Evolutionary conservation across 2,329 filamentous ascomycete genomes (phyloP).

Genomic region (Monosporascus sp.): DNA sequence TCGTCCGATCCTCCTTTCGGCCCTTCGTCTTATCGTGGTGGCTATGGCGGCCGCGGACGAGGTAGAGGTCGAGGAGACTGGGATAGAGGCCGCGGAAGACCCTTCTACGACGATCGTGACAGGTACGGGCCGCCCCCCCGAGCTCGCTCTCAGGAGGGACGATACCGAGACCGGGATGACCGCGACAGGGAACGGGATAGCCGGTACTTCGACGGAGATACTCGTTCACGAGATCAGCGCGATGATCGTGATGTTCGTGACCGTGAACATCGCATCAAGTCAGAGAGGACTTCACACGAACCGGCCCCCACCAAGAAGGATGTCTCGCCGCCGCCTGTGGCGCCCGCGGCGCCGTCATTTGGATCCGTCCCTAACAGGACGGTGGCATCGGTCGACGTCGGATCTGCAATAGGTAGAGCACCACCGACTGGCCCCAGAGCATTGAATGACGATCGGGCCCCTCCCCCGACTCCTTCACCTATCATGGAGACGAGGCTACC

Average conservation of each 20-base stretch:
- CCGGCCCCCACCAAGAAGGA: constrained; percentile 41
- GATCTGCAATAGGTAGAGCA: constrained; percentile 36
- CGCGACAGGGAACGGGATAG: constrained; percentile 31
- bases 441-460: constrained; percentile 43
- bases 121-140: constrained; percentile 39
- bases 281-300: constrained; percentile 48
- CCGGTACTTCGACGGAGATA: constrained; percentile 31
- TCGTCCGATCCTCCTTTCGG: constrained; percentile 62
- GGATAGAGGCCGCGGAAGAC: constrained; percentile 43
- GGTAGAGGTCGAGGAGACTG: constrained; percentile 47
- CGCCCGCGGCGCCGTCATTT: constrained; percentile 53
- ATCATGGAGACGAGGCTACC: constrained; percentile 30
- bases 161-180: constrained; percentile 46
- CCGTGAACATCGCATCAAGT: constrained; percentile 37
- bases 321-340: constrained; percentile 51
- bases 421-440: constrained; percentile 51
- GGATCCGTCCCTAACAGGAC: constrained; percentile 48
- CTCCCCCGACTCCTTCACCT: constrained; percentile 34
- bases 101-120: constrained; percentile 59
- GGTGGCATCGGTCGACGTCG: constrained; percentile 28
- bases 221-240: constrained; percentile 36
- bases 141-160: constrained; percentile 61
- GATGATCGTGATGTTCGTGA: constrained; percentile 45
- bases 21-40: constrained; percentile 47
- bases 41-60: constrained; percentile 51